Conservation (phyloP, 495 filamentous ascomycete species). For the Lasiosphaeriaceae sp. region DNA sequence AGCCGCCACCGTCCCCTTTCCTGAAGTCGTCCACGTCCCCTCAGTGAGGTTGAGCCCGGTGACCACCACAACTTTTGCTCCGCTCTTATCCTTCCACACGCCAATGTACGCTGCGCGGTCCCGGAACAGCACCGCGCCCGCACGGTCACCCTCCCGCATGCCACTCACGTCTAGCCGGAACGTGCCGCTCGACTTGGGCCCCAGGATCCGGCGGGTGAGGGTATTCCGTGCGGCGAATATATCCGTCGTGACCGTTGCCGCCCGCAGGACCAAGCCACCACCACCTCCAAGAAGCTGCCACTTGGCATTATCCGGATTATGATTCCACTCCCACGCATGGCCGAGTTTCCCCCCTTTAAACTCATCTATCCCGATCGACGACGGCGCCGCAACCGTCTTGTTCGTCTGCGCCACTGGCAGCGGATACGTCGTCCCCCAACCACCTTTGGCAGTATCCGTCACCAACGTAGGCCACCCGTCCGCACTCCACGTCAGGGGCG, state of each 20-base stretch:
- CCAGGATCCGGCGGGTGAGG: constrained; percentile 50
- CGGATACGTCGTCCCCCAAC: constrained; percentile 44
- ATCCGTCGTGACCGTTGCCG: constrained; percentile 50
- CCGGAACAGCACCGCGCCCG: constrained; percentile 48
- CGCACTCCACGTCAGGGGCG: constrained; percentile 45
- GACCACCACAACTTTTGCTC: constrained; percentile 24
- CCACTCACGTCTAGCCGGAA: constrained; percentile 42
- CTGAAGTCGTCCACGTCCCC: constrained; percentile 38
- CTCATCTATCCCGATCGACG: constrained; percentile 36
- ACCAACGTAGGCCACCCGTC: constrained; percentile 49
- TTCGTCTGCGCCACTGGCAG: constrained; percentile 35
- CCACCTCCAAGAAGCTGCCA: constrained; percentile 14
- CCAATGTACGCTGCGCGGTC: constrained; percentile 52
- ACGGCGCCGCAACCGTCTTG: constrained; percentile 8
- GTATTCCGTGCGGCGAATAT: constrained; percentile 54
- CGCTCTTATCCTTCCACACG: constrained; percentile 24
- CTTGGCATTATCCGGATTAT: constrained; percentile 49
- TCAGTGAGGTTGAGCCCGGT: constrained; percentile 22
- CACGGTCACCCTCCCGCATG: constrained; percentile 50
- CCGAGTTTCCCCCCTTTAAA: constrained; percentile 38
- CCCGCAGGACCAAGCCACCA: constrained; percentile 39
- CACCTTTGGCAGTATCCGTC: constrained; percentile 27
- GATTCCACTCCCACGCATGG: constrained; percentile 59
- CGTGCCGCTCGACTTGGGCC: constrained; percentile 43
- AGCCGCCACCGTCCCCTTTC: constrained; percentile 36